A percentile compares a stretch with the other conserved stretches of the same genome.
Evolutionary conservation across 2,329 filamentous ascomycete genomes (phyloP).

Genomic region (Sporothrix brasiliensis): DNA sequence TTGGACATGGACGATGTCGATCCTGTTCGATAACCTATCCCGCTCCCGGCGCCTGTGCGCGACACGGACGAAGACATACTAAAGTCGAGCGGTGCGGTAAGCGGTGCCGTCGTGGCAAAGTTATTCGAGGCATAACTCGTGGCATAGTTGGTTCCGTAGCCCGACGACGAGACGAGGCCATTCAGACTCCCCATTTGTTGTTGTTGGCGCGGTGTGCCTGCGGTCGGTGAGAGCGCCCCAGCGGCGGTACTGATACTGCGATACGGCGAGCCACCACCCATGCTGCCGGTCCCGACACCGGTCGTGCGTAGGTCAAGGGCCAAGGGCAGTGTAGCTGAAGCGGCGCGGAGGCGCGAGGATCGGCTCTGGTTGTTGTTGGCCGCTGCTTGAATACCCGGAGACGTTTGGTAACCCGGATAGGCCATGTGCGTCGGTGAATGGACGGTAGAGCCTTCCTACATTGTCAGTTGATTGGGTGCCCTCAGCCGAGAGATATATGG

Average conservation of each 20-base stretch:
- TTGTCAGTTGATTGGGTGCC: slow-evolving; percentile 35
- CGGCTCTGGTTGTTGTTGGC: slow-evolving; percentile 46
- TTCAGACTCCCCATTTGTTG: slow-evolving; percentile 23
- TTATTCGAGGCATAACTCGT: slow-evolving; percentile 36
- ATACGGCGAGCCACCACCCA: slow-evolving; percentile 41
- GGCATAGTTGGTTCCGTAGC: slow-evolving; percentile 45
- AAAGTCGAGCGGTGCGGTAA: slow-evolving; percentile 59
- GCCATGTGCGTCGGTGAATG: slow-evolving; percentile 56
- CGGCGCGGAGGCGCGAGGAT: slow-evolving; percentile 53
- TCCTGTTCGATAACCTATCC: slow-evolving; percentile 38
- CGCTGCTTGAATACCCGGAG: slow-evolving; percentile 46
- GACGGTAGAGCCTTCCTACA: slow-evolving; percentile 48
- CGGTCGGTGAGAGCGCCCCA: neutral
- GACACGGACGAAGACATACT: slow-evolving; percentile 51
- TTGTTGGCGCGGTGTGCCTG: slow-evolving; percentile 19
- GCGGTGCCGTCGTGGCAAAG: slow-evolving; percentile 57
- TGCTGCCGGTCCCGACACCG: neutral
- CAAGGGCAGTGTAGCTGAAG: slow-evolving; percentile 51
- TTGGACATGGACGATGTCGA: slow-evolving; percentile 44
- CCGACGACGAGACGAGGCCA: slow-evolving; percentile 44
- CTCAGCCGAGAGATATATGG: neutral
- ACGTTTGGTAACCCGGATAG: slow-evolving; percentile 51
- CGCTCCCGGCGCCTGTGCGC: neutral
- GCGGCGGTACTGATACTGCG: slow-evolving; percentile 40
- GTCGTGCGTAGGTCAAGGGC: slow-evolving; percentile 47